Evolutionary conservation across 2,329 filamentous ascomycete genomes (phyloP), one percentile per base, ranked within the genome.

Genomic region (Pseudogymnoascus sp.): DNA sequence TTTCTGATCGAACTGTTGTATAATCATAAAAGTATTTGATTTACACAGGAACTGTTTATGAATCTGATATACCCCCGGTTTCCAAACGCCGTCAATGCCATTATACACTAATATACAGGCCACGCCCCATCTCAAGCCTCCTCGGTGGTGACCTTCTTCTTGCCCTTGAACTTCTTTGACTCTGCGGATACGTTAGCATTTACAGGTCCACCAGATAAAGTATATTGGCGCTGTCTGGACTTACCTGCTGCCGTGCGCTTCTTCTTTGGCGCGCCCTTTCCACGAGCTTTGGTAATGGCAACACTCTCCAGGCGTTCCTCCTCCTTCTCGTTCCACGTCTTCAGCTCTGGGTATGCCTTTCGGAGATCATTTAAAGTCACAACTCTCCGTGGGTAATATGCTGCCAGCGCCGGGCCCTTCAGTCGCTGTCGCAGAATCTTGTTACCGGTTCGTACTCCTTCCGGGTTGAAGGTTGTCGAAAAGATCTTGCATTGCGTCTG

Each of bases 401-500:
- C 83, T 40, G 88, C 89, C 67, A 97, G 78, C 0, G 89, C 79
- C 31, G 92, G 90, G n/a, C 95, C 95, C 72, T 84, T 86, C 66
- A 97, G 81, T 72, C 93, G 87, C 75, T 97, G 90, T 72, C 93
- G 90, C 64, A 99, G 82, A 74, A 99, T 82, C 77, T 95, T 96
- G 79, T 95, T 97, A 72, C 95, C 95, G 69, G 91, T 85, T 65
- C 95, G 90, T 65, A 89, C 76, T 69, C 87, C 81, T 62, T 91
- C 83, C 25, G 95, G 95, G 77, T 99, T 99, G 81, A 87, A 97
- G 61, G 88, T 93, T 60, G 89, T 90, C 71, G 88, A 88, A 81
- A 97, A 99, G 79, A 97, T 85, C 75, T 88, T 86, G 82, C 91
- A 96, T 88, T 93, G 92, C 72, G 85, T 84, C 93, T 97, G 70